phyloP scores from a whole-genome alignment of 371 early-diverging fungal species.

The Zancudomyces culisetae region DNA sequence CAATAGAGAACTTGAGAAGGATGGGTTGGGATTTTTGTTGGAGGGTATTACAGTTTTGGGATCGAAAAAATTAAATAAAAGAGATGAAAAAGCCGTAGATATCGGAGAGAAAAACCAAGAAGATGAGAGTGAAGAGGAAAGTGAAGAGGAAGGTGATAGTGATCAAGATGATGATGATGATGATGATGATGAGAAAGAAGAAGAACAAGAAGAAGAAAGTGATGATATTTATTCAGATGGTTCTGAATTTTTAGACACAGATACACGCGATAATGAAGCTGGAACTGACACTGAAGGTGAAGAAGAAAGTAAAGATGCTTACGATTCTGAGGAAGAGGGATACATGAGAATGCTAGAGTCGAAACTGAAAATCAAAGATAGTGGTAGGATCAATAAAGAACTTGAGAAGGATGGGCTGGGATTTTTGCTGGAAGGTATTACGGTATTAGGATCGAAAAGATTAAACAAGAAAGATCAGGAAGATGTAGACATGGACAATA shows the following conservation, averaged over 20 bases:
- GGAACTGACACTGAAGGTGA: too few relatives aligned
- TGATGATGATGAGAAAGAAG: too few relatives aligned
- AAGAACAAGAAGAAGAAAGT: too few relatives aligned
- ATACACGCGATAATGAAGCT: too few relatives aligned
- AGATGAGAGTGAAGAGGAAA: constrained; percentile 9
- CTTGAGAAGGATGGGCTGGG: constrained; percentile 38
- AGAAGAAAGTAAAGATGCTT: constrained; percentile 7
- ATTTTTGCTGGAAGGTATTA: constrained; percentile 9
- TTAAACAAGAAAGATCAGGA: constrained; percentile 6
- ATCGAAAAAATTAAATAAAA: constrained; percentile 7
- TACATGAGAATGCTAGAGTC: constrained; percentile 57
- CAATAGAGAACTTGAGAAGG: constrained; percentile 34
- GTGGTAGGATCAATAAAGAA: constrained; percentile 27
- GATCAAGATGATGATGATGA: too few relatives aligned
- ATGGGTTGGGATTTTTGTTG: constrained; percentile 27
- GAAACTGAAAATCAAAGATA: constrained; percentile 53
- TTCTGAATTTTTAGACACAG: too few relatives aligned
- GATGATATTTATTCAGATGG: too few relatives aligned
- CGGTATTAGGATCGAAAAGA: constrained; percentile 5
- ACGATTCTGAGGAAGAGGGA: constrained; percentile 47
- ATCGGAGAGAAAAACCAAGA: constrained; percentile 15
- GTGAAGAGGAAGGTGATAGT: too few relatives aligned
- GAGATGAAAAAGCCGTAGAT: constrained; percentile 10
- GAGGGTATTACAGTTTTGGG: constrained; percentile 3
- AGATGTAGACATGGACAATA: constrained; percentile 15